Base-by-base conservation (phyloP, 108 stramenopile species). In the Seminavis robusta region DNA sequence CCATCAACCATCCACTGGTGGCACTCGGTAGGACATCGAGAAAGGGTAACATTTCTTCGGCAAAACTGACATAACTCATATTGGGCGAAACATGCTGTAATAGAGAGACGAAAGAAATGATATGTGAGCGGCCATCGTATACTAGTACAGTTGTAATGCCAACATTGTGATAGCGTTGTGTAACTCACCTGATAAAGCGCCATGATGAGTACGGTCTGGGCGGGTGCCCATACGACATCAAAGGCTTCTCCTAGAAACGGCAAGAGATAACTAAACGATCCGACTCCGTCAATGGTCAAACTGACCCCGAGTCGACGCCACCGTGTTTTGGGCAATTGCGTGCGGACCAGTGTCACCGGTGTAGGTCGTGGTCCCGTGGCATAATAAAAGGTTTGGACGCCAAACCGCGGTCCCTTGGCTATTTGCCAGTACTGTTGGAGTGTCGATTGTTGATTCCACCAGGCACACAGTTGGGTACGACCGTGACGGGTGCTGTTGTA, bases 1-100 rank as follows among this genome's bases (percentile, higher is more conserved):
- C 84, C 43, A 52, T 74, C 41, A 85, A 39, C 92, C 94, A 97
- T 19, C 94, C 94, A 48, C 93, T 59, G 3, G 89, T 90, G 2
- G 94, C 96, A 37, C 77, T 73, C 8, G 96, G 96, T 17, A 97
- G 65, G 33, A 92, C 71, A 67, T 97, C 96, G 21, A 93, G 95
- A 65, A 97, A 94, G 11, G 96, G 96, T 32, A 97, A 40, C 10
- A 94, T 30, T 62, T 97, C 94, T 59, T 95, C 94, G 8, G 84
- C 37, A 50, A 92, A 83, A 3, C 68, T 64, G 10, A 95, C 40
- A 52, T 94, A 94, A 52, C 87, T 87, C 28, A 94, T 52, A 33
- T 68, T 86, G 27, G 89, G 88, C 29, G 58, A 61, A n/a, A n/a
- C n/a, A n/a, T n/a, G n/a, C n/a, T n/a, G n/a, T n/a, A n/a, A n/a